phyloP scores from a whole-genome alignment of 495 filamentous ascomycete species.

The Talaromyces wortmannii region DNA sequence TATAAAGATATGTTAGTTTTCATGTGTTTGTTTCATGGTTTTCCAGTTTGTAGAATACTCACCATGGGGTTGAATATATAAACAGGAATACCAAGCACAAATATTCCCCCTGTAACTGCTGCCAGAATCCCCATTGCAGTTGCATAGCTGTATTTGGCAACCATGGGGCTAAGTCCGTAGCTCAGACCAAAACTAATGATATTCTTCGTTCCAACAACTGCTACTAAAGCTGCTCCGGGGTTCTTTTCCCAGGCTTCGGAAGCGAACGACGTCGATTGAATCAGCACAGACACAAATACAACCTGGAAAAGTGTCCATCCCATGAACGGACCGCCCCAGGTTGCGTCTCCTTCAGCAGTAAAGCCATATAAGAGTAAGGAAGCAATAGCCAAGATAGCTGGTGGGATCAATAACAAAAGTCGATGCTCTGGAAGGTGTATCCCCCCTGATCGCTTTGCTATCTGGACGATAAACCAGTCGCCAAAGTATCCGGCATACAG shows the following conservation, averaged over 20 bases:
- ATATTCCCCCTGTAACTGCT: too few species aligned
- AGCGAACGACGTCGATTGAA: slow-evolving; percentile 26
- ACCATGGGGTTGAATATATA: too few species aligned
- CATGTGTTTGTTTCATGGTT: too few species aligned
- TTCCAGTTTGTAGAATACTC: too few species aligned
- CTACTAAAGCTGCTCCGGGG: slow-evolving; percentile 30
- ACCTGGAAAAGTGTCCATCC: slow-evolving; percentile 30
- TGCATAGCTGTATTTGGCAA: too few species aligned
- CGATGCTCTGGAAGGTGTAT: slow-evolving; percentile 27
- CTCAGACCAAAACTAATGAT: slow-evolving; percentile 22
- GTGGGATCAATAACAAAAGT: slow-evolving; percentile 25
- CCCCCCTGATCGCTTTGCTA: slow-evolving; percentile 24
- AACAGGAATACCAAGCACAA: too few species aligned
- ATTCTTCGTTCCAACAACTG: slow-evolving; percentile 32
- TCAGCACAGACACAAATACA: slow-evolving; percentile 27
- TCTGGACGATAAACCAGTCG: slow-evolving; percentile 22
- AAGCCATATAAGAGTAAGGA: slow-evolving; percentile 27
- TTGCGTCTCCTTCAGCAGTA: slow-evolving; percentile 17
- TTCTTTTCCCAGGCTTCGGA: slow-evolving; percentile 32
- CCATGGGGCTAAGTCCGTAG: too few species aligned
- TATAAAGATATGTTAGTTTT: too few species aligned
- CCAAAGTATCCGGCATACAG: slow-evolving; percentile 24
- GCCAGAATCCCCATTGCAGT: too few species aligned
- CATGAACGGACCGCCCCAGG: slow-evolving; percentile 30
- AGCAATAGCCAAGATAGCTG: slow-evolving; percentile 19